Conservation (phyloP, 495 filamentous ascomycete species). For the Penicillium antarcticum region DNA sequence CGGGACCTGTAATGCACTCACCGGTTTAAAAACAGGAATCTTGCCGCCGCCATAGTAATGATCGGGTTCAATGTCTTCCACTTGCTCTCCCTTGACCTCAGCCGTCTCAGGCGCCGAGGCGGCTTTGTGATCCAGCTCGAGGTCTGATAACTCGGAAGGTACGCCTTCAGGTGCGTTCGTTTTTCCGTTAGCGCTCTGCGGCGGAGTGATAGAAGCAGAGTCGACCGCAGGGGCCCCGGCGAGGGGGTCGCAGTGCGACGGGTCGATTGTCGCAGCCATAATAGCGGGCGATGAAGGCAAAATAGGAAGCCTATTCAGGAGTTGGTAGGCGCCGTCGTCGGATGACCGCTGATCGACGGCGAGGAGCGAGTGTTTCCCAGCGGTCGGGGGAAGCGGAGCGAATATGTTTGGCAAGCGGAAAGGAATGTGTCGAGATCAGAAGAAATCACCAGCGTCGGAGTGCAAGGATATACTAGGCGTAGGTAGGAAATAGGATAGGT, state of each 20-base stretch:
- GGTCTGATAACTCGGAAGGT: conserved; percentile 44
- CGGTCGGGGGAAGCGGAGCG: conserved; percentile 37
- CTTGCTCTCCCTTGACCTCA: conserved; percentile 28
- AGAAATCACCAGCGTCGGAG: neutral
- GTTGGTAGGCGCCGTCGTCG: conserved; percentile 37
- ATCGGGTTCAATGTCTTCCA: conserved; percentile 74
- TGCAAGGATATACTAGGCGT: conserved; percentile 2
- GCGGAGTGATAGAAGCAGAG: conserved; percentile 43
- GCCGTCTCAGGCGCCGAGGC: conserved; percentile 19
- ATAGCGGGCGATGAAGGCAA: conserved; percentile 11
- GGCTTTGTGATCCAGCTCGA: conserved; percentile 40
- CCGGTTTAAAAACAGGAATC: conserved; percentile 91
- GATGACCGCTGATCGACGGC: conserved; percentile 51
- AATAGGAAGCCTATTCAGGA: conserved; percentile 9
- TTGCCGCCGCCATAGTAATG: conserved; percentile 82
- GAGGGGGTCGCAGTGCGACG: conserved; percentile 25
- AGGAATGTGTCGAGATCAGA: conserved; percentile 3
- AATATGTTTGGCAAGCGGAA: neutral
- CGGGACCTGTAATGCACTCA: conserved; percentile 38
- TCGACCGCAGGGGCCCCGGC: conserved; percentile 25
- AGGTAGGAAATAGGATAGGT: conserved; percentile 3
- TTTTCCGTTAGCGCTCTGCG: conserved; percentile 44
- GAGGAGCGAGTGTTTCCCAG: conserved; percentile 36
- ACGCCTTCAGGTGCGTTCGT: conserved; percentile 42
- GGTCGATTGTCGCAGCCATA: conserved; percentile 38